phyloP scores from a whole-genome alignment of 257 asterid species.

The Marsdenia floribunda region DNA sequence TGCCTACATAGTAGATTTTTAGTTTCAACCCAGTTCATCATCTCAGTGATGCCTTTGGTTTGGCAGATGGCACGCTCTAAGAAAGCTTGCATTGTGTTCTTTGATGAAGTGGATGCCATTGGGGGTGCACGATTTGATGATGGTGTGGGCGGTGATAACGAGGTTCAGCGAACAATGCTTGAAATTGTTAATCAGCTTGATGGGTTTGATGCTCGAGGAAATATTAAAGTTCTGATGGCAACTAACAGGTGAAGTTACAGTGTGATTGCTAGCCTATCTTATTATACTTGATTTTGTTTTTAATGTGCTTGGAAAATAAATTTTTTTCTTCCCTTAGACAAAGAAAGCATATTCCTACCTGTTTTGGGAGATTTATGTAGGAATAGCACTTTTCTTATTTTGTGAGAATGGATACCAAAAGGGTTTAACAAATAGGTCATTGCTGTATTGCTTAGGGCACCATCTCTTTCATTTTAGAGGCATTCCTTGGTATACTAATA shows the following conservation, averaged over 20 bases:
- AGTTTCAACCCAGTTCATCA: background rate
- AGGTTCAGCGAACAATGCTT: slow-evolving; percentile 98
- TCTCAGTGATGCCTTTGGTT: background rate
- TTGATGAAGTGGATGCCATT: slow-evolving; percentile 95
- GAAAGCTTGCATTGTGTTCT: slow-evolving; percentile 95
- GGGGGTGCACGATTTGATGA: slow-evolving; percentile 99
- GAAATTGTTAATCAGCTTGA: slow-evolving; percentile 98
- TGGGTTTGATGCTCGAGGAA: slow-evolving; percentile 99
- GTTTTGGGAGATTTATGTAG: background rate
- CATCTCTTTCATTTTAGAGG: background rate
- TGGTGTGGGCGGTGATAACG: slow-evolving; percentile 97
- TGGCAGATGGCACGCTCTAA: slow-evolving; percentile 98
- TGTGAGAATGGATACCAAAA: background rate
- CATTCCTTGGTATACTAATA: background rate
- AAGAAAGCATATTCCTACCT: background rate
- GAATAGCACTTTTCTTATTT: background rate
- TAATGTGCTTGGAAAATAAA: background rate
- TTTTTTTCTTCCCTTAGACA: background rate
- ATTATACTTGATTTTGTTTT: background rate
- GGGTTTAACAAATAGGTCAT: too few species aligned
- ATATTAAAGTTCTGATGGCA: slow-evolving; percentile 96
- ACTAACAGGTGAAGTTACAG: slow-evolving; percentile 61
- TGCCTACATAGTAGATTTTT: background rate
- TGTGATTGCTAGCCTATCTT: background rate
- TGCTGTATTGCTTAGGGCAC: background rate